Conservation (phyloP, 805 yeast genomes). For the Wickerhamiella kurtzmanii region DNA sequence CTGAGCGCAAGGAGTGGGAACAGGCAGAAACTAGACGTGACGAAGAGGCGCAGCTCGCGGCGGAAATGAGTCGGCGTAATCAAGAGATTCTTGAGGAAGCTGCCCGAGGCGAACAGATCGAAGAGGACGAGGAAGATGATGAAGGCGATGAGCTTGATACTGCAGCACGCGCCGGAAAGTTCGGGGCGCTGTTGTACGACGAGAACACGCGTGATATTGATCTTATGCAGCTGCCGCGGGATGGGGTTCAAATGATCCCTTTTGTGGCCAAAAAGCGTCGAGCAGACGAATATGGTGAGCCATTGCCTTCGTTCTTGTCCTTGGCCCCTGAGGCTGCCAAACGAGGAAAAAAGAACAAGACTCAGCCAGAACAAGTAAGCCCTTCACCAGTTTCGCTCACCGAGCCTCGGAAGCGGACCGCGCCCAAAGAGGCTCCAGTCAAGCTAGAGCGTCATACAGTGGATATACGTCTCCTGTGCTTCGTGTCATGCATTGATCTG, state of each 20-base stretch:
- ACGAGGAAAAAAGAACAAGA: slow-evolving; percentile 15
- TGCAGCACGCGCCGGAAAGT: slow-evolving; percentile 19
- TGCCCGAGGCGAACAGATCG: slow-evolving; percentile 19
- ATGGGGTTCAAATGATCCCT: slow-evolving; percentile 59
- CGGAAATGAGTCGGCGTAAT: slow-evolving; percentile 28
- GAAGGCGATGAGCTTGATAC: slow-evolving; percentile 24
- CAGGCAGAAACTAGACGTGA: slow-evolving; percentile 10
- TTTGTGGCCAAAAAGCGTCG: slow-evolving; percentile 44
- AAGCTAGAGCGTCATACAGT: slow-evolving; percentile 27
- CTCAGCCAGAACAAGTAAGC: too few species aligned
- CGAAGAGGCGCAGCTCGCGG: slow-evolving; percentile 18
- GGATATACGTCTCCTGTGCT: slow-evolving; percentile 48
- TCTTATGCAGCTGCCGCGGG: slow-evolving; percentile 26
- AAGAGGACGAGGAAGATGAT: slow-evolving; percentile 23
- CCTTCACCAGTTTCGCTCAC: too few species aligned
- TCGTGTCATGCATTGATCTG: slow-evolving; percentile 62
- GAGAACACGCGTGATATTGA: slow-evolving; percentile 38
- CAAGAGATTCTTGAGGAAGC: slow-evolving; percentile 27
- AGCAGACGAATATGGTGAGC: slow-evolving; percentile 78
- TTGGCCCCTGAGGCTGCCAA: slow-evolving; percentile 1
- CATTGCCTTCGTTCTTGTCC: slow-evolving; percentile 40
- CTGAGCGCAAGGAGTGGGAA: slow-evolving; percentile 18
- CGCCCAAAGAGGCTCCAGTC: slow-evolving; percentile 31
- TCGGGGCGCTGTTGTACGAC: slow-evolving; percentile 20
- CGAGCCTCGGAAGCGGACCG: slow-evolving; percentile 17